Conservation (phyloP, 2,329 filamentous ascomycete species). For the Fusarium globosum region DNA sequence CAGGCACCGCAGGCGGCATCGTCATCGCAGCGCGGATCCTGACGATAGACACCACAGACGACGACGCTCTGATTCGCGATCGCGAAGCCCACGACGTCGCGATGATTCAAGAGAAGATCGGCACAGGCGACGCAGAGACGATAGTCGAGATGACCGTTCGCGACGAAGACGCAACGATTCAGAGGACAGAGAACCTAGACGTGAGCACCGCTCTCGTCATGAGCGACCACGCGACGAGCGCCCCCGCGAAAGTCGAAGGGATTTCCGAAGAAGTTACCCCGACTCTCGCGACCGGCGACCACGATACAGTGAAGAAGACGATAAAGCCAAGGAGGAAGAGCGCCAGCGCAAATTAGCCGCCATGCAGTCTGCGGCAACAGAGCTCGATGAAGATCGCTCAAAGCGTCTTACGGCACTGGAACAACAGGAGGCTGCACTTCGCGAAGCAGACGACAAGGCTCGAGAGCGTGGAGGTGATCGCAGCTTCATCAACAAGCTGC, state of each 20-base stretch:
- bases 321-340: constrained; percentile 61
- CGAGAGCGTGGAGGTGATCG: constrained; percentile 72
- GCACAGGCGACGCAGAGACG: constrained; percentile 41
- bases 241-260: constrained; percentile 46
- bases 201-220: constrained; percentile 15
- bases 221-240: constrained; percentile 33
- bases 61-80: constrained; percentile 60
- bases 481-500: constrained; percentile 72
- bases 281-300: constrained; percentile 40
- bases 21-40: constrained; percentile 54
- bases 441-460: constrained; percentile 74
- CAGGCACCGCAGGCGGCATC: constrained; percentile 57
- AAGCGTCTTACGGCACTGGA: constrained; percentile 74
- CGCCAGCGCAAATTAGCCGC: constrained; percentile 75
- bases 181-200: constrained; percentile 30
- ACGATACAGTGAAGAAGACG: constrained; percentile 39
- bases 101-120: constrained; percentile 46
- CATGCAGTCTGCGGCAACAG: constrained; percentile 77
- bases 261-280: constrained; percentile 25
- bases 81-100: constrained; percentile 54
- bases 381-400: constrained; percentile 77
- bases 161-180: constrained; percentile 37
- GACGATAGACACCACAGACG: constrained; percentile 54
- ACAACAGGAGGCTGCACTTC: constrained; percentile 70
- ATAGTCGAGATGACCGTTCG: constrained; percentile 40